Evolutionary conservation across 345 rosid genomes (phyloP), one percentile per base, ranked within the genome.

Genomic region (Bruguiera parviflora): DNA sequence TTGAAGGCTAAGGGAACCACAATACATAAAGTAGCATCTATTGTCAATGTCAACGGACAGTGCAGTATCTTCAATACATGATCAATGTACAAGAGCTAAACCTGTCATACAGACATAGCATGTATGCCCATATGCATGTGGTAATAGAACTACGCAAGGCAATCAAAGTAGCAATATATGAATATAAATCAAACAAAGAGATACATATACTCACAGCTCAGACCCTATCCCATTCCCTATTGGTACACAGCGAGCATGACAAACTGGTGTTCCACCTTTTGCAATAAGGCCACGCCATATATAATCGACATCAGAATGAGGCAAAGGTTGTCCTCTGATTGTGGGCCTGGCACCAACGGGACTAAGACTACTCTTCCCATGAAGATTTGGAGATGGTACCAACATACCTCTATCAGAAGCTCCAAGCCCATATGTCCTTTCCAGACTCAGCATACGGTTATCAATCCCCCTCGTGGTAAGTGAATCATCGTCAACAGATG

Each of bases 201-300:
- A 64, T 59, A 67, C 11, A 9, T 29, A 68, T 37, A 85, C 95
- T 87, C 76, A 89, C 95, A 89, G 78, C 59, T 87, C 95, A 29
- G 76, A 69, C 28, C 72, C 84, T 61, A 81, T 75, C 67, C 85
- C 84, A 72, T 82, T 85, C 52, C 88, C 89, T 6, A 84, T 65
- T 43, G 88, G 89, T 47, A 89, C 82, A 67, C 95, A 89, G 64
- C 95, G 89, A 60, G 91, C 89, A 73, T 77, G 83, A 70, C 95
- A 89, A 69, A 89, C 89, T 58, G 86, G 87, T 8, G 87, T 87
- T 75, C 95, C 95, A 68, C 95, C 95, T 80, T 89, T 89, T 6
- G 91, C 91, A 79, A 89, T 83, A 43, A 83, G 66, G 37, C 95
- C 95, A 31, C 91, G 83, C 95, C 95, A 89, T 53, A 85, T 84